Percentiles rank a stretch among this genome's conserved stretches.
phyloP scores from a whole-genome alignment of 2,329 filamentous ascomycete genomes.

The Ramichloridium luteum region DNA sequence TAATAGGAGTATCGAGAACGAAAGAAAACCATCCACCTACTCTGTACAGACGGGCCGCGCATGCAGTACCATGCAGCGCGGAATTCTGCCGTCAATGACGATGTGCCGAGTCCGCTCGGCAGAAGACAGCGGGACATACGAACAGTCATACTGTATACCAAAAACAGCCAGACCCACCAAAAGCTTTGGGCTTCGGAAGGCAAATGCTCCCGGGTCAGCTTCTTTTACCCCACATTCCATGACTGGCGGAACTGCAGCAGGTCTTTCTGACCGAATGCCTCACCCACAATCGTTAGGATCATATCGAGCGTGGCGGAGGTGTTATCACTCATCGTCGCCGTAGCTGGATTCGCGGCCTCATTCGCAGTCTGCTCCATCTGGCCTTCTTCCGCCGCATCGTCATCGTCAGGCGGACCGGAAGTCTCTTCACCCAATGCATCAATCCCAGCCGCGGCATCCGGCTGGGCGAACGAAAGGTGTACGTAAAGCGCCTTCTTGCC shows the following conservation, averaged over 20 bases:
- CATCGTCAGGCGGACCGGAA: neutral
- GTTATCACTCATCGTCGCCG: constrained; percentile 12
- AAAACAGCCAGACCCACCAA: too few species aligned
- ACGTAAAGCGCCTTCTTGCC: constrained; percentile 53
- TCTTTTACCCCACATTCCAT: constrained; percentile 18
- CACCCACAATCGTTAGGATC: constrained; percentile 77
- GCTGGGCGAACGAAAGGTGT: constrained; percentile 18
- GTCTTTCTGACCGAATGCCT: constrained; percentile 82
- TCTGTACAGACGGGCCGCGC: constrained; percentile 3
- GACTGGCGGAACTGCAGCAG: constrained; percentile 55
- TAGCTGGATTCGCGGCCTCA: neutral
- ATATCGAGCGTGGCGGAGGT: constrained; percentile 66
- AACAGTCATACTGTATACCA: neutral
- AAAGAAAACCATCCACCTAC: too few species aligned
- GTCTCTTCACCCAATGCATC: constrained; percentile 10
- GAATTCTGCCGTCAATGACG: neutral
- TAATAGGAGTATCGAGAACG: neutral
- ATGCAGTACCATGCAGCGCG: constrained; percentile 4
- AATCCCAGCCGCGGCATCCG: constrained; percentile 17
- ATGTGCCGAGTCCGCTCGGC: neutral
- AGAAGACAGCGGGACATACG: neutral
- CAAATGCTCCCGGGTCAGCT: too few species aligned
- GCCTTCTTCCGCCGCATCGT: too few species aligned
- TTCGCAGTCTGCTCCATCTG: neutral
- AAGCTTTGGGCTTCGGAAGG: too few species aligned